A percentile compares a stretch with the other conserved stretches of the same genome.
These are phyloP conservation scores for Laguncularia racemosa DNA, from an alignment of 345 rosid species.

Conservation along the genomic window DNA sequence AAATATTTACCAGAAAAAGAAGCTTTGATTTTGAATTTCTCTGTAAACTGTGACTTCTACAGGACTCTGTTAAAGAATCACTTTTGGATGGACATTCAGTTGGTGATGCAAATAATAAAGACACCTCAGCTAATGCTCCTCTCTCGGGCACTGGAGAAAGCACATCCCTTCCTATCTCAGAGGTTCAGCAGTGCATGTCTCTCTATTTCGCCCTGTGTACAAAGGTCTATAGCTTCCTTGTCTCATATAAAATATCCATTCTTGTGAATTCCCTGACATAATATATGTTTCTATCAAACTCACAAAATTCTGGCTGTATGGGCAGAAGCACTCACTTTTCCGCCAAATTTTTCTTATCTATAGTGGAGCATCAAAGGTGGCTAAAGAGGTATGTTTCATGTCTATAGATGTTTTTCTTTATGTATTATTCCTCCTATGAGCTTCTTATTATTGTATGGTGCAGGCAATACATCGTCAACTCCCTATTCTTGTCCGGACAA, in stretches of 20 bases:
- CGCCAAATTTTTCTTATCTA: slow-evolving; percentile 67
- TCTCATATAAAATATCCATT: background rate
- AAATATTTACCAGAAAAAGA: too few species aligned
- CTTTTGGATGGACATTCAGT: slow-evolving; percentile 34
- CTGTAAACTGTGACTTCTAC: slow-evolving; percentile 10
- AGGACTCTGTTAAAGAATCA: slow-evolving; percentile 49
- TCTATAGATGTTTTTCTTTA: slow-evolving; percentile 2
- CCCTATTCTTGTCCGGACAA: slow-evolving; percentile 91
- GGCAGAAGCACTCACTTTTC: slow-evolving; percentile 90
- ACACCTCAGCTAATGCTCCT: slow-evolving; percentile 32
- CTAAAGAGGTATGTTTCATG: slow-evolving; percentile 61
- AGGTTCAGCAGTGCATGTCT: slow-evolving; percentile 87
- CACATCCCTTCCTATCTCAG: slow-evolving; percentile 32
- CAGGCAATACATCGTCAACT: slow-evolving; percentile 91
- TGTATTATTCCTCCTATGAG: background rate
- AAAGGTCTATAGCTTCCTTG: slow-evolving; percentile 49
- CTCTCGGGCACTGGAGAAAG: slow-evolving; percentile 31
- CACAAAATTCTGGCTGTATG: slow-evolving; percentile 13
- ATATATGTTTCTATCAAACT: slow-evolving; percentile 1
- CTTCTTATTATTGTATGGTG: slow-evolving; percentile 16
- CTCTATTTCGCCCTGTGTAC: slow-evolving; percentile 96
- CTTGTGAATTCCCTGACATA: background rate
- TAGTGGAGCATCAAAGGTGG: slow-evolving; percentile 50
- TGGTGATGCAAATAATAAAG: slow-evolving; percentile 28
- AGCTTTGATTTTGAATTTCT: background rate